These are phyloP conservation scores for Tetrapyrgos nigripes DNA, from an alignment of 1,284 basidiomycete genomes.

Conservation along the genomic window DNA sequence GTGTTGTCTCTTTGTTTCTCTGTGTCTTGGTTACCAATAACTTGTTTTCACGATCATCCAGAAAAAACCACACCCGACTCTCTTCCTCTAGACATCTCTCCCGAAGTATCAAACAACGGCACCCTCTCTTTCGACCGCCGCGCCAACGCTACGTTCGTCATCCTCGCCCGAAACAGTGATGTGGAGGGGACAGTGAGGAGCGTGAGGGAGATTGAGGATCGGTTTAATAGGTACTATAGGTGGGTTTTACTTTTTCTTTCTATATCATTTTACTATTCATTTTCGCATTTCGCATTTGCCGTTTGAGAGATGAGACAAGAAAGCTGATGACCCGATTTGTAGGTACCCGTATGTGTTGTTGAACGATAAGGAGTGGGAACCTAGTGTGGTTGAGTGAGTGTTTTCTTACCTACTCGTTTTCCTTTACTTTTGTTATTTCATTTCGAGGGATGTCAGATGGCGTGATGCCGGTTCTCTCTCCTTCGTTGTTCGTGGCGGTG, in stretches of 20 bases:
- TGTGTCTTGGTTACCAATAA: not conserved
- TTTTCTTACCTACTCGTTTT: not conserved
- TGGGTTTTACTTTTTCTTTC: too few species aligned
- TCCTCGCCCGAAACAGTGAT: constrained; percentile 51
- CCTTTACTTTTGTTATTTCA: not conserved
- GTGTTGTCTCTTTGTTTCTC: constrained; percentile 3
- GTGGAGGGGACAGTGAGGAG: constrained; percentile 40
- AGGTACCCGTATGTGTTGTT: constrained; percentile 78
- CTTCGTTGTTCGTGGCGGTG: not conserved
- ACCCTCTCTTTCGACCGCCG: constrained; percentile 15
- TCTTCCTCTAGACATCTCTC: not conserved
- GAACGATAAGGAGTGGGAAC: constrained; percentile 74
- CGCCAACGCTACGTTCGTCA: constrained; percentile 52
- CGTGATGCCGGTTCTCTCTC: not conserved
- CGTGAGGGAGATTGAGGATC: constrained; percentile 56
- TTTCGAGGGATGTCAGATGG: not conserved
- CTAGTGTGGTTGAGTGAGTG: constrained; percentile 68
- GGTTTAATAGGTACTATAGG: constrained; percentile 72
- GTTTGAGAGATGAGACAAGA: too few species aligned
- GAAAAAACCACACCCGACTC: not conserved
- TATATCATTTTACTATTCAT: too few species aligned
- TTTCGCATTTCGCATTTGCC: too few species aligned
- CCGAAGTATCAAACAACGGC: not conserved
- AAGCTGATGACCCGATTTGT: too few species aligned
- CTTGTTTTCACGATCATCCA: not conserved